Base-by-base conservation (phyloP, 345 rosid genomes). In the Hypericum perforatum region DNA sequence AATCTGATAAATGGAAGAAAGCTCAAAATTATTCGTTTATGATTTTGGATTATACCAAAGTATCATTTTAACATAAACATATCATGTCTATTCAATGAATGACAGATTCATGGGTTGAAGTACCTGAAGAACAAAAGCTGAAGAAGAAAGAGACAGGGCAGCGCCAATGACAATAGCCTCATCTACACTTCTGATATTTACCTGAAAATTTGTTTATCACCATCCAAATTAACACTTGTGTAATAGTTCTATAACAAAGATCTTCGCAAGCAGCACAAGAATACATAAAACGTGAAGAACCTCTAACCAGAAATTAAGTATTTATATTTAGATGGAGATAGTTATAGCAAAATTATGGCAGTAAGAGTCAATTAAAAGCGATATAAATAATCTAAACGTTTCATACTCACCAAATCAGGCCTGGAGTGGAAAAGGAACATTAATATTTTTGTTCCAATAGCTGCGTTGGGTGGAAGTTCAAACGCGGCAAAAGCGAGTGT, bases 101-200 rank as follows among this genome's bases (percentile, higher is more conserved):
- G 11, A 22, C 2, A 37, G 45, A 43, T 40, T 16, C 40, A n/a
- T 43, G 42, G 8, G 48, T 43, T 62, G 42, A 55, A 60, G 65
- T 78, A 87, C 98, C 96, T 87, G 98, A 59, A 91, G 71, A 72
- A 87, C 98, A 66, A 91, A 91, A 62, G 98, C 96, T 49, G 98
- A 91, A 61, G 96, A 91, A 56, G 98, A 91, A 70, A 91, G 63
- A 59, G 97, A 91, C 16, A 91, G 82, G 68, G 98, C 96, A 70
- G 98, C 92, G 47, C 98, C 98, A 59, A 91, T 91, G 57, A 91
- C 98, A 64, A 85, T 53, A 3, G 98, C 98, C 70, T 91, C 98
- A 66, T 91, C 98, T 70, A 91, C 50, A 49, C 95, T 91, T 78
- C 98, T 87, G 62, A 91, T 91, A 63, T 91, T 91, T 52, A 91